Conservation (phyloP, 257 asterid genomes). For the Paraleonurus japonicus region DNA sequence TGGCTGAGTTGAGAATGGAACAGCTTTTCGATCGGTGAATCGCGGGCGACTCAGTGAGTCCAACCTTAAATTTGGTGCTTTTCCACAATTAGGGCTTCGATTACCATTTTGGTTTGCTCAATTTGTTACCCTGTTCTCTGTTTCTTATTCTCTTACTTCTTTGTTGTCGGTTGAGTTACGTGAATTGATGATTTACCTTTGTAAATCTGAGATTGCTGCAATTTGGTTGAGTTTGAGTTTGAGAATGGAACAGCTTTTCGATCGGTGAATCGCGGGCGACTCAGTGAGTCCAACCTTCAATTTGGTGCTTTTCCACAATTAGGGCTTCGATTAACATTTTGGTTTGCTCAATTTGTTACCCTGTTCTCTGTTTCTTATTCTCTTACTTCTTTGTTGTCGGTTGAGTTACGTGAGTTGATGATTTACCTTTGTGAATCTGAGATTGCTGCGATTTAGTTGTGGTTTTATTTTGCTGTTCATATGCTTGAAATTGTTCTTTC, state of each 20-base stretch:
- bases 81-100: not conserved
- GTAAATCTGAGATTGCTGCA: not conserved
- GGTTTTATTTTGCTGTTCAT: not conserved
- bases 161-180: no score
- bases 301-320: no score
- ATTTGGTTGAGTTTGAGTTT: no score
- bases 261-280: not conserved
- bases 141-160: no score
- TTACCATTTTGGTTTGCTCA: not conserved
- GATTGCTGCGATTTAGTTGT: not conserved
- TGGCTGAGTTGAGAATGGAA: not conserved
- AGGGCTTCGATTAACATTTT: not conserved
- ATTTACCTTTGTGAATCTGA: not conserved
- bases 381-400: no score
- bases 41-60: not conserved
- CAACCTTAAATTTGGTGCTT: not conserved
- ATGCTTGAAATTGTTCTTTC: not conserved
- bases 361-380: not conserved
- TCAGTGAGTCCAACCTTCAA: not conserved
- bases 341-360: not conserved
- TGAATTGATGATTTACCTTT: no score
- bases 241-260: not conserved
- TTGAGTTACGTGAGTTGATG: no score
- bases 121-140: not conserved
- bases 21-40: not conserved